These are phyloP conservation scores for Hordeum marinum DNA, from an alignment of 176 grass and related monocot species.

Conservation along the genomic window DNA sequence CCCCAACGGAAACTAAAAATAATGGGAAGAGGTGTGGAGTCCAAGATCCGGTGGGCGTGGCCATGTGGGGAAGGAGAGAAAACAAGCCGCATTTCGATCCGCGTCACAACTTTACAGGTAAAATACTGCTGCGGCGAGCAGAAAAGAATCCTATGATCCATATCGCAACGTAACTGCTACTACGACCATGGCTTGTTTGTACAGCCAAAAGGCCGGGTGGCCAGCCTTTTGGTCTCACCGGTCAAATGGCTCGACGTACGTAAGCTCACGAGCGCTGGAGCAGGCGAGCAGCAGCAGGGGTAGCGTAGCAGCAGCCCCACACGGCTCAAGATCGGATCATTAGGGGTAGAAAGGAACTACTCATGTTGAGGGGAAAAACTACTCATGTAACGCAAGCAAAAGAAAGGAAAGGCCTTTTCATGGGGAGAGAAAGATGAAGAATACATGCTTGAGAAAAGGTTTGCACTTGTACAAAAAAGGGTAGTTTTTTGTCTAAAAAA, in stretches of 20 bases:
- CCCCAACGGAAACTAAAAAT: not conserved
- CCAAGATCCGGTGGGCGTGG: conserved; percentile 29
- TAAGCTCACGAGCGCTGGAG: conserved; percentile 23
- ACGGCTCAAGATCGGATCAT: conserved; percentile 5
- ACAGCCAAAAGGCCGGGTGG: conserved; percentile 14
- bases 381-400: not conserved
- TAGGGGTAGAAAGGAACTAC: not conserved
- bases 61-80: not conserved
- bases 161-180: conserved; percentile 19
- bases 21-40: not conserved
- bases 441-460: not conserved
- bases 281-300: not conserved
- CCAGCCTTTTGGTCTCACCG: conserved; percentile 19
- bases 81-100: not conserved
- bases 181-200: conserved; percentile 27
- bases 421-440: not conserved
- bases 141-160: conserved; percentile 14
- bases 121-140: not conserved
- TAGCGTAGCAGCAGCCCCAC: conserved; percentile 17
- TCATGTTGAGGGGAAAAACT: too few relatives aligned
- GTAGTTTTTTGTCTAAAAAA: not conserved
- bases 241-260: conserved; percentile 35
- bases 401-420: not conserved
- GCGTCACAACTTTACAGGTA: not conserved
- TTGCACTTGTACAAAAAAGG: not conserved